These are phyloP conservation scores for Aspergillus heteromorphus DNA, from an alignment of 495 filamentous ascomycete genomes.

Conservation along the genomic window DNA sequence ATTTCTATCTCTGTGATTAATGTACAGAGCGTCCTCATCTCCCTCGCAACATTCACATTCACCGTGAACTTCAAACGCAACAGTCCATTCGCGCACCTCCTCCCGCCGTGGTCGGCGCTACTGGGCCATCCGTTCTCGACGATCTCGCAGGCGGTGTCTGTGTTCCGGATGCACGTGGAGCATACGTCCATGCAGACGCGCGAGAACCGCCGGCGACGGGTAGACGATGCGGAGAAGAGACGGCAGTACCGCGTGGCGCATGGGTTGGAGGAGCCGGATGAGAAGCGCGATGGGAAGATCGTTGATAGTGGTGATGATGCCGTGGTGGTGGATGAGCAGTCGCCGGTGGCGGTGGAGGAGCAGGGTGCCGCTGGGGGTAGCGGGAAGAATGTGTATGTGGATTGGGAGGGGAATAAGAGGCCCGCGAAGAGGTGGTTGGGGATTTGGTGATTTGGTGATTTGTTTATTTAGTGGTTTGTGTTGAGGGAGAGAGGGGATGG, in stretches of 20 bases:
- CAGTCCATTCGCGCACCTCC: constrained; percentile 66
- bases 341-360: constrained; percentile 22
- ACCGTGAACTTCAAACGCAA: constrained; percentile 61
- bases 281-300: constrained; percentile 16
- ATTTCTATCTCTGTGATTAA: background rate
- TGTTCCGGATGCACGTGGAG: constrained; percentile 64
- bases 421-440: constrained; percentile 59
- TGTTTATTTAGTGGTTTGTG: too few relatives aligned
- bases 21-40: constrained; percentile 57
- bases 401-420: constrained; percentile 43
- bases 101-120: constrained; percentile 57
- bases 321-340: background rate
- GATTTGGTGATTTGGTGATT: too few relatives aligned
- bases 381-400: constrained; percentile 26
- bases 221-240: constrained; percentile 78
- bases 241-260: constrained; percentile 74
- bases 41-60: constrained; percentile 63
- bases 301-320: too few relatives aligned
- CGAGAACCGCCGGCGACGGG: constrained; percentile 58
- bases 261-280: constrained; percentile 55
- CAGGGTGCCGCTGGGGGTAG: constrained; percentile 7
- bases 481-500: too few relatives aligned
- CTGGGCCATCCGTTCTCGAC: constrained; percentile 59
- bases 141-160: constrained; percentile 50
- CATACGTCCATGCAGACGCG: constrained; percentile 56